phyloP scores from a whole-genome alignment of 768 basidiomycete genomes.

The Panellus pusillus region DNA sequence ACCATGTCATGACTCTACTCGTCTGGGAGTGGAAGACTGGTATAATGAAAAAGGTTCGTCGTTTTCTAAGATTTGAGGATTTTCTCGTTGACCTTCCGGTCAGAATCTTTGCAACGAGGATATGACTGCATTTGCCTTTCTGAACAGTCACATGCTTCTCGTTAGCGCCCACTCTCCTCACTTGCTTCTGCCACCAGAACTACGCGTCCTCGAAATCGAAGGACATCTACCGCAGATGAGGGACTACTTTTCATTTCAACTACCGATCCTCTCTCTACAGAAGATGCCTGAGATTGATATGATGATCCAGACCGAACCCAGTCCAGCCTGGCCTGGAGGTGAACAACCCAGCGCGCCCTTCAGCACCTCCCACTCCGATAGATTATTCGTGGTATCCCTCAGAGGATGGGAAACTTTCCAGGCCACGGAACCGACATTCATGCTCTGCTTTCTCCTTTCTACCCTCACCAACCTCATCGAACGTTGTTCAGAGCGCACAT shows the following conservation, averaged over 20 bases:
- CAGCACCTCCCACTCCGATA: slow-evolving; percentile 25
- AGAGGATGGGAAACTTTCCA: background rate
- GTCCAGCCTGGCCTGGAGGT: slow-evolving; percentile 27
- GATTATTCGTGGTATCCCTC: slow-evolving; percentile 32
- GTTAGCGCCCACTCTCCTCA: background rate
- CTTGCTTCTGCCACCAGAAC: background rate
- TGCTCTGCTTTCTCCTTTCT: slow-evolving; percentile 33
- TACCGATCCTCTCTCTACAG: slow-evolving; percentile 22
- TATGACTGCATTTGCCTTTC: slow-evolving; percentile 34
- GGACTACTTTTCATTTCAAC: slow-evolving; percentile 26
- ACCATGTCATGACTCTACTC: slow-evolving; percentile 19
- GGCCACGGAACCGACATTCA: slow-evolving; percentile 12
- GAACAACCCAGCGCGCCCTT: slow-evolving; percentile 7
- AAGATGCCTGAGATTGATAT: slow-evolving; percentile 17
- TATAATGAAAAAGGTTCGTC: slow-evolving; percentile 27
- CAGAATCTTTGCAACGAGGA: slow-evolving; percentile 24
- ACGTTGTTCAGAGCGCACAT: slow-evolving; percentile 8
- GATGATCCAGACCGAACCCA: slow-evolving; percentile 34
- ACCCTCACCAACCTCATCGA: slow-evolving; percentile 27
- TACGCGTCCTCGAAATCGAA: slow-evolving; percentile 11
- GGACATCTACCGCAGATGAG: background rate
- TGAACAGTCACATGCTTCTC: slow-evolving; percentile 21
- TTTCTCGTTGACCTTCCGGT: background rate
- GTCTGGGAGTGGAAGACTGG: slow-evolving; percentile 38
- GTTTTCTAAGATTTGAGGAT: background rate